A percentile compares a stretch with the other conserved stretches of the same genome.
These are phyloP conservation scores for Barnettozyma hawaiiensis DNA, from an alignment of 1,139 yeast genomes.

Conservation along the genomic window DNA sequence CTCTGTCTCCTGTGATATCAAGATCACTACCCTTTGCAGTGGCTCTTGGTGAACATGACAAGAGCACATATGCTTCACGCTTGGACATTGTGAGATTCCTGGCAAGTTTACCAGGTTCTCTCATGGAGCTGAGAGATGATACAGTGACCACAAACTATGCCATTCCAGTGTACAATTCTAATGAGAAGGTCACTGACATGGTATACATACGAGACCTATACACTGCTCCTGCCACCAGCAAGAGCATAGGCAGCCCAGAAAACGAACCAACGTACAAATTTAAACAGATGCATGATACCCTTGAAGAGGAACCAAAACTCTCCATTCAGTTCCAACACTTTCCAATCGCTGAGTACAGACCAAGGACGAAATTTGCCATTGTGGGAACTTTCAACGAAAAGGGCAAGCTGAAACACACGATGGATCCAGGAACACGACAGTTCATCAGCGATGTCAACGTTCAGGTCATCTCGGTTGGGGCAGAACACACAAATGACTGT, in stretches of 20 bases:
- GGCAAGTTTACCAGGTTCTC: slow-evolving; percentile 21
- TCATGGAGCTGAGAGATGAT: neutral
- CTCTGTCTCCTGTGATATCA: slow-evolving; percentile 61
- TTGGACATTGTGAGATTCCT: slow-evolving; percentile 23
- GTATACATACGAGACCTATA: slow-evolving; percentile 20
- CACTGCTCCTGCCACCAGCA: slow-evolving; percentile 7
- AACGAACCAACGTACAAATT: slow-evolving; percentile 7
- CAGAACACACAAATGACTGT: slow-evolving; percentile 53
- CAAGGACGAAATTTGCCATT: slow-evolving; percentile 41
- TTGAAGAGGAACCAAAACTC: slow-evolving; percentile 16
- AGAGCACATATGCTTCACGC: slow-evolving; percentile 16
- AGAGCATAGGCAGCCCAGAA: neutral
- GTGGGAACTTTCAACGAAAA: slow-evolving; percentile 47
- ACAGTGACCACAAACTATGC: slow-evolving; percentile 16
- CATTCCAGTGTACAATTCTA: slow-evolving; percentile 13
- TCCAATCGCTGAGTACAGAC: slow-evolving; percentile 50
- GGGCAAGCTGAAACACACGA: slow-evolving; percentile 31
- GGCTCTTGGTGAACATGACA: slow-evolving; percentile 61
- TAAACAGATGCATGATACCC: slow-evolving; percentile 4
- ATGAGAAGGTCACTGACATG: slow-evolving; percentile 9
- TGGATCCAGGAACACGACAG: slow-evolving; percentile 26
- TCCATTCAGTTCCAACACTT: slow-evolving; percentile 40
- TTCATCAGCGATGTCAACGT: slow-evolving; percentile 19
- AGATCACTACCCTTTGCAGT: slow-evolving; percentile 75
- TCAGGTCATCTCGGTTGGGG: slow-evolving; percentile 46